Percentiles rank a stretch among this genome's conserved stretches.
phyloP scores from a whole-genome alignment of 2,329 filamentous ascomycete genomes.

The Myriosclerotinia curreyana region DNA sequence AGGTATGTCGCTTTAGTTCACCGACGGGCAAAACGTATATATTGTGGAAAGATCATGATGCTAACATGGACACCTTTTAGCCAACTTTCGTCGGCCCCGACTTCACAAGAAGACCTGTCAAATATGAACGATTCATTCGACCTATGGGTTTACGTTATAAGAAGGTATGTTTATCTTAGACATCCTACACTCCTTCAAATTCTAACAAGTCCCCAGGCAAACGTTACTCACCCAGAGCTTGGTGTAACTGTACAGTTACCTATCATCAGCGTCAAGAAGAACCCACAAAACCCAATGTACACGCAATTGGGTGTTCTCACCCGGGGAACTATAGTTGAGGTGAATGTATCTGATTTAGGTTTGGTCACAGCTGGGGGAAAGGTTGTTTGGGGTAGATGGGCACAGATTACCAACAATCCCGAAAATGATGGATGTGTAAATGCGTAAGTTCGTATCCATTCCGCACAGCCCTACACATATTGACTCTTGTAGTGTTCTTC shows the following conservation, averaged over 20 bases:
- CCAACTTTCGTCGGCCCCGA: conserved; percentile 80
- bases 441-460: conserved; percentile 25
- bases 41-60: neutral
- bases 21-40: neutral
- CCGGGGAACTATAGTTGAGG: conserved; percentile 81
- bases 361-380: conserved; percentile 89
- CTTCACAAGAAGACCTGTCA: conserved; percentile 85
- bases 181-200: neutral
- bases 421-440: conserved; percentile 32
- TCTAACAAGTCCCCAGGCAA: conserved; percentile 41
- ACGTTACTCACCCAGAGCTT: conserved; percentile 71
- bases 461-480: neutral
- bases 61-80: conserved; percentile 24
- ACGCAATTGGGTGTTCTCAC: conserved; percentile 89
- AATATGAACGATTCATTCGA: conserved; percentile 64
- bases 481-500: conserved; percentile 28
- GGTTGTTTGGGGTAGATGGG: conserved; percentile 87
- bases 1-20: conserved; percentile 38
- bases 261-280: conserved; percentile 73
- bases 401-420: conserved; percentile 55
- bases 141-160: conserved; percentile 79
- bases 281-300: conserved; percentile 85
- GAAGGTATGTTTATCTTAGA: conserved; percentile 47
- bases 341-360: conserved; percentile 89
- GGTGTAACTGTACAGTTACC: conserved; percentile 85